Conservation (phyloP, 192 early-diverging fungal genomes). For the Coemansia sp. region DNA sequence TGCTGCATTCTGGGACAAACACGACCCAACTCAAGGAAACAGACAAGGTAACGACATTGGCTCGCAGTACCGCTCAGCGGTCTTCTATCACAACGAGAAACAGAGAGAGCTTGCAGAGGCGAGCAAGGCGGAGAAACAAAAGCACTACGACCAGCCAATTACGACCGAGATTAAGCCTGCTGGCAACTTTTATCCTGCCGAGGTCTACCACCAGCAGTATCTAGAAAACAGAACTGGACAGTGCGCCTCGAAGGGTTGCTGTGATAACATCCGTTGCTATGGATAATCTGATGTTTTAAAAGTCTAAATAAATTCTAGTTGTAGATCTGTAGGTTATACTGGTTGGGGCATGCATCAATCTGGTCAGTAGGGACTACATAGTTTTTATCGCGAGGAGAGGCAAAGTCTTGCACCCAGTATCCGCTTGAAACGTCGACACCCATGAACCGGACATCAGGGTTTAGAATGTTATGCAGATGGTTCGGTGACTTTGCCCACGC, state of each 20-base stretch:
- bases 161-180: constrained; percentile 71
- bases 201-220: constrained; percentile 79
- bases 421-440: constrained; percentile 35
- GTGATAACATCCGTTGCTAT: constrained; percentile 50
- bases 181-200: constrained; percentile 75
- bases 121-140: constrained; percentile 65
- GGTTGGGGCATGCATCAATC: constrained; percentile 25
- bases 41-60: constrained; percentile 82
- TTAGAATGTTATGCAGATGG: constrained; percentile 39
- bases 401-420: constrained; percentile 51
- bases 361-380: constrained; percentile 4
- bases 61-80: constrained; percentile 84
- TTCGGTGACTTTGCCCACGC: constrained; percentile 31
- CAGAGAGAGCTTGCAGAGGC: constrained; percentile 73
- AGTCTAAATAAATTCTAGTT: neutral
- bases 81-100: constrained; percentile 76
- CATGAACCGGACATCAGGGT: constrained; percentile 34
- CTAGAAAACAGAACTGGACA: constrained; percentile 58
- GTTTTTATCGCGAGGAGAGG: constrained; percentile 16
- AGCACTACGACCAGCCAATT: constrained; percentile 56
- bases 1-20: constrained; percentile 79
- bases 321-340: constrained; percentile 16
- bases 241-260: constrained; percentile 52
- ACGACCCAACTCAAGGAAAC: constrained; percentile 87
- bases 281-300: constrained; percentile 10